These are phyloP conservation scores for Tricholoma hemisulphureum DNA, from an alignment of 768 basidiomycete species.

Conservation along the genomic window DNA sequence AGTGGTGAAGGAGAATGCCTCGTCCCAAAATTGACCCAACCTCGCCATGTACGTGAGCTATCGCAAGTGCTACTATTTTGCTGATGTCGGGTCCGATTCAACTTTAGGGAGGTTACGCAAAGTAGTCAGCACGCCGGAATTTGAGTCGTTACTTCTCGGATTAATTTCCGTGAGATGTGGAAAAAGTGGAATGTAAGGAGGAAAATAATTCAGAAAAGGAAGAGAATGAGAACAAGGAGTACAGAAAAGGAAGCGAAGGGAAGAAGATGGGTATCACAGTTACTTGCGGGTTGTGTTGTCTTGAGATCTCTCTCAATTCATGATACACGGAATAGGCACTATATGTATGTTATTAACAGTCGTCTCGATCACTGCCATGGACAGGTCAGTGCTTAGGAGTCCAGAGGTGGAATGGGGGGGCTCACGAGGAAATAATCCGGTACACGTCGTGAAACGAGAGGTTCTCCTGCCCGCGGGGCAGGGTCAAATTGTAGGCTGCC, in stretches of 20 bases:
- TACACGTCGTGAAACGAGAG: slow-evolving; percentile 92
- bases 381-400: not conserved
- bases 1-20: slow-evolving; percentile 7
- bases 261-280: slow-evolving; percentile 3
- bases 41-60: not conserved
- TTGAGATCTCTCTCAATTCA: slow-evolving; percentile 23
- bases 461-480: slow-evolving; percentile 97
- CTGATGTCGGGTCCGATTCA: not conserved
- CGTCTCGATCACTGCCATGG: slow-evolving; percentile 19
- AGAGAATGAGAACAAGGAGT: not conserved
- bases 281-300: slow-evolving; percentile 8
- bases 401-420: slow-evolving; percentile 10
- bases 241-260: not conserved
- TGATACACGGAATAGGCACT: slow-evolving; percentile 20
- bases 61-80: not conserved
- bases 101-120: not conserved
- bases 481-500: slow-evolving; percentile 98
- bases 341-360: slow-evolving; percentile 26
- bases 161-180: slow-evolving; percentile 2
- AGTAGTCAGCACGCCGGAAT: not conserved
- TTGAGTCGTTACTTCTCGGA: not conserved
- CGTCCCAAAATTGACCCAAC: not conserved
- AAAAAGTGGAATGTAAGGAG: slow-evolving; percentile 5
- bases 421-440: slow-evolving; percentile 91
- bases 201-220: not conserved